Conservation (phyloP, 805 yeast species). For the Wickerhamiella occidentalis region DNA sequence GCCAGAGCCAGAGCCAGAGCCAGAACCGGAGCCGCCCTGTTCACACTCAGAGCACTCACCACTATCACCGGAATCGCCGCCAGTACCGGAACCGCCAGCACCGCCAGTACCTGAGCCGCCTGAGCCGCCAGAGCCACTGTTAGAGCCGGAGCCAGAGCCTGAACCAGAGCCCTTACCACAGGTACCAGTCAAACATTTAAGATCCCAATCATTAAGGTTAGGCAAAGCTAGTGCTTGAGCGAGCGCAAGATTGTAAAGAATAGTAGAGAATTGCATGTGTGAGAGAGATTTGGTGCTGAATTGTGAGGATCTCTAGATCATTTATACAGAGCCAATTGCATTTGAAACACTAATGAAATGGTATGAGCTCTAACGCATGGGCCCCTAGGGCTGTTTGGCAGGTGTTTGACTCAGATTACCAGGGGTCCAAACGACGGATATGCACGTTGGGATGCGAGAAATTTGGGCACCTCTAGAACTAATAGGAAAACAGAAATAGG, state of each 20-base stretch:
- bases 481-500: too few relatives aligned
- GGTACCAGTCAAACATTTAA: background rate
- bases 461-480: too few relatives aligned
- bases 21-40: background rate
- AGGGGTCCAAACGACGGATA: too few relatives aligned
- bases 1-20: background rate
- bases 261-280: background rate
- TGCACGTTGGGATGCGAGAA: too few relatives aligned
- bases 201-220: background rate
- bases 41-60: background rate
- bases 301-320: background rate
- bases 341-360: background rate
- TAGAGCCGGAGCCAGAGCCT: too few relatives aligned
- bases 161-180: background rate
- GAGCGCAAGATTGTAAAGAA: background rate
- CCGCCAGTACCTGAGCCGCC: background rate
- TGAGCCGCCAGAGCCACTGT: background rate
- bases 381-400: background rate
- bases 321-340: background rate
- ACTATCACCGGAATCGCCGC: background rate
- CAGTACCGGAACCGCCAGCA: background rate
- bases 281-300: background rate
- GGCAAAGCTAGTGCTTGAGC: slow-evolving; percentile 1
- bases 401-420: background rate
- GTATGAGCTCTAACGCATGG: background rate